Base-by-base conservation (phyloP, 192 early-diverging fungal genomes). In the Ambispora gerdemannii region DNA sequence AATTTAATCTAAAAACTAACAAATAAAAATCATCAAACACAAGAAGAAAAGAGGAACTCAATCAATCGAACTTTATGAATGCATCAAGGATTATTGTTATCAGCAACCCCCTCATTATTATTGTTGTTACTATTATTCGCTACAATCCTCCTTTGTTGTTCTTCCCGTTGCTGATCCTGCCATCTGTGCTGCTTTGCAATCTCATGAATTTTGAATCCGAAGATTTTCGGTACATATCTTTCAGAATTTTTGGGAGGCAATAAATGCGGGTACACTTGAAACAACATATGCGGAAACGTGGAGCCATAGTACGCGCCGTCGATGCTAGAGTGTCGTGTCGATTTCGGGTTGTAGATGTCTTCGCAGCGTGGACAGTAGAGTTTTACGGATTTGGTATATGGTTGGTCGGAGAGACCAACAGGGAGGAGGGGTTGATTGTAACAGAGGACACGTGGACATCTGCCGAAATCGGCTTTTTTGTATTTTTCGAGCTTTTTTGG, bases 251-350 rank as follows among this genome's bases (percentile, higher is more conserved):
- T 91, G 3, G 83, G 78, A 8, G 95, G 95, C 62, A 91, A 76
- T 34, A 94, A 80, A 58, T 86, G 82, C 35, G 93, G 91, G 74
- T 95, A 94, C 38, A 90, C 88, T 81, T 96, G 94, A 73, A 99
- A 86, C 36, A 99, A 78, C 86, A 98, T 92, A 73, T 98, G 95
- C 43, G 96, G 96, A 78, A 99, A 91, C 25, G 91, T 92, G 28
- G 93, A 96, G 10, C 95, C 95, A 80, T 95, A 99, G 72, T 96
- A 96, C 3, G 97, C 95, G 24, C 97, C 95, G 71, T 98, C 97
- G 35, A 97, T 89, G 19, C 83, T 78, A 3, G 84, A 84, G 76
- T 99, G 95, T 51, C 90, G 84, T 56, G 89, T 83, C 60, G 91
- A 91, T 71, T 93, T 90, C 56, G 97, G 96, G 60, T 88, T 90